phyloP scores from a whole-genome alignment of 768 basidiomycete genomes.

The Amanita thiersii region DNA sequence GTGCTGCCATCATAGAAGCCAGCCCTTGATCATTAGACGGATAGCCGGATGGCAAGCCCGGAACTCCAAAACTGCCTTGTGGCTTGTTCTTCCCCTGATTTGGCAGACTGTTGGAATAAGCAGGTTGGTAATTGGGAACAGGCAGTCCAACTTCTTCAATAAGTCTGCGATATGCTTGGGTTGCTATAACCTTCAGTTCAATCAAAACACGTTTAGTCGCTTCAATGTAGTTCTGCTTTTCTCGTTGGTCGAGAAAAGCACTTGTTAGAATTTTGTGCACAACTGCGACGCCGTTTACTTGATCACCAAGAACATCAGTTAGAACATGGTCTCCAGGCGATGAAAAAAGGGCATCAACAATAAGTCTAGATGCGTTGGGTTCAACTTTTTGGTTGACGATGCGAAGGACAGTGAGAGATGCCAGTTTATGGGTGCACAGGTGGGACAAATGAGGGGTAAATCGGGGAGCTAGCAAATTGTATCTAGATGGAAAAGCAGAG shows the following conservation, averaged over 20 bases:
- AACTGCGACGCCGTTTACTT: constrained; percentile 91
- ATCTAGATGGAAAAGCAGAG: constrained; percentile 92
- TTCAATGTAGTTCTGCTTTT: constrained; percentile 67
- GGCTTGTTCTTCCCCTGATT: constrained; percentile 56
- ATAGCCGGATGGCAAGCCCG: constrained; percentile 72
- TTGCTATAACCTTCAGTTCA: constrained; percentile 87
- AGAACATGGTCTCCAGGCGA: constrained; percentile 85
- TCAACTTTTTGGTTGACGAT: constrained; percentile 97
- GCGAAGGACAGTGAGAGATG: constrained; percentile 88
- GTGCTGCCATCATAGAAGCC: constrained; percentile 88
- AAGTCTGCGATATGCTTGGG: constrained; percentile 87
- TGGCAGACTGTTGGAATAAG: constrained; percentile 58
- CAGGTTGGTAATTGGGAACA: constrained; percentile 80
- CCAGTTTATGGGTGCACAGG: constrained; percentile 95
- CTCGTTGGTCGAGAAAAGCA: constrained; percentile 67
- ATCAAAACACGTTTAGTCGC: constrained; percentile 87
- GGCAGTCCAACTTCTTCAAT: constrained; percentile 94
- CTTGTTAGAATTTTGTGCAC: constrained; percentile 90
- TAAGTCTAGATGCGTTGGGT: constrained; percentile 76
- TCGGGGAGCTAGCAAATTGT: constrained; percentile 87
- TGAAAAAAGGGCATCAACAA: constrained; percentile 87
- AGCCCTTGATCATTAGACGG: constrained; percentile 78
- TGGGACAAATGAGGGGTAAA: constrained; percentile 96
- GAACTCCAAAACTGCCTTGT: constrained; percentile 55
- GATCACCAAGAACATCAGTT: constrained; percentile 90